Conservation (phyloP, 345 rosid genomes). For the Ceriops tagal region DNA sequence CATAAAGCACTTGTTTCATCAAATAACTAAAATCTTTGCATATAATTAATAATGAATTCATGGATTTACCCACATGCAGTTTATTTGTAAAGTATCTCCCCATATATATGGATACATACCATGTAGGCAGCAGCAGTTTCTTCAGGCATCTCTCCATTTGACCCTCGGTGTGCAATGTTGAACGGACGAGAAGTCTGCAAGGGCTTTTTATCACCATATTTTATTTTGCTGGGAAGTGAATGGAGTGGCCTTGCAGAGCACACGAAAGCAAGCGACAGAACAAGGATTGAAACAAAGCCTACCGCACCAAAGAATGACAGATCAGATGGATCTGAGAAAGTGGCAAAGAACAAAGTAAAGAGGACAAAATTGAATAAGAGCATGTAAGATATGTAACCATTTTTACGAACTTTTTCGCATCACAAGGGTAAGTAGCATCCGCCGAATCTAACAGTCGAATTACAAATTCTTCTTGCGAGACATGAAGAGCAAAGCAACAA, state of each 20-base stretch:
- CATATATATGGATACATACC: conserved; percentile 31
- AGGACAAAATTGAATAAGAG: not conserved
- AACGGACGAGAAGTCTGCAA: conserved; percentile 82
- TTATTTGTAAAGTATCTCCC: too few relatives aligned
- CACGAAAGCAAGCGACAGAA: conserved; percentile 42
- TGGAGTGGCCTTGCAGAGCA: conserved; percentile 66
- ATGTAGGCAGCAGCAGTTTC: conserved; percentile 85
- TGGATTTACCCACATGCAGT: too few relatives aligned
- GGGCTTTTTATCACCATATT: conserved; percentile 39
- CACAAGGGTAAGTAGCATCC: too few relatives aligned
- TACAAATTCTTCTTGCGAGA: too few relatives aligned
- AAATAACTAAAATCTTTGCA: too few relatives aligned
- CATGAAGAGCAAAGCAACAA: too few relatives aligned
- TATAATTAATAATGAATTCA: too few relatives aligned
- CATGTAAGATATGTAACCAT: too few relatives aligned
- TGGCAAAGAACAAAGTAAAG: not conserved
- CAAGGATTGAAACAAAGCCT: conserved; percentile 50
- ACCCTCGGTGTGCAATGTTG: conserved; percentile 91
- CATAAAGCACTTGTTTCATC: too few relatives aligned
- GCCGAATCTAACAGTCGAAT: too few relatives aligned
- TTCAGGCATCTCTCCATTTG: conserved; percentile 92
- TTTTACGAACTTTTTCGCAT: too few relatives aligned
- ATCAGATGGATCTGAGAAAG: not conserved
- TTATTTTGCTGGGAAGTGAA: conserved; percentile 67
- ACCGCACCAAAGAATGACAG: not conserved